These are phyloP conservation scores for Aspergillus conjunctus DNA, from an alignment of 495 filamentous ascomycete genomes.

Conservation along the genomic window DNA sequence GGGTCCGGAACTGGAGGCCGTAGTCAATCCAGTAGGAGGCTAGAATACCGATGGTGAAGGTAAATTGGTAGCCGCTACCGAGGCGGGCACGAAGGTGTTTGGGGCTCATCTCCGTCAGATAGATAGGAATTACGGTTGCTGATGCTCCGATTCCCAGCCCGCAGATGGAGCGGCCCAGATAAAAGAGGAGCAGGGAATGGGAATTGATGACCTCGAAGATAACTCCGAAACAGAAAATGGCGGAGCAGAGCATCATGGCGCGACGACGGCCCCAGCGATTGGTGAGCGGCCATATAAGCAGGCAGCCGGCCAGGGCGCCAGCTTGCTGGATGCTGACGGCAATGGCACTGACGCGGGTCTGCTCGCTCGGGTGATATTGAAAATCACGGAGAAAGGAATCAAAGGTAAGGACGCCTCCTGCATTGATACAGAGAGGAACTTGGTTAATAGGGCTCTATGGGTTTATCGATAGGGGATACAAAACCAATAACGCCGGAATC, in stretches of 20 bases:
- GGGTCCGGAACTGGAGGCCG: conserved; percentile 56
- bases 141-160: conserved; percentile 61
- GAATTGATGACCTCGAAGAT: conserved; percentile 48
- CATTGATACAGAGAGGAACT: neutral
- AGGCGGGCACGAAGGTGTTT: conserved; percentile 56
- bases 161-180: conserved; percentile 52
- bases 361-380: conserved; percentile 33
- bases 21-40: conserved; percentile 58
- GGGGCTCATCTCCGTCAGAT: conserved; percentile 58
- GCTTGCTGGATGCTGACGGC: conserved; percentile 52
- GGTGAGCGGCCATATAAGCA: conserved; percentile 54
- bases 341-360: conserved; percentile 46
- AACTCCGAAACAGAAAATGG: conserved; percentile 50
- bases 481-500: conserved; percentile 50
- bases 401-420: conserved; percentile 52
- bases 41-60: conserved; percentile 55
- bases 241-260: conserved; percentile 47
- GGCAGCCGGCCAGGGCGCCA: conserved; percentile 50
- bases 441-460: neutral
- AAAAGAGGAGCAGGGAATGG: conserved; percentile 46
- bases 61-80: conserved; percentile 55
- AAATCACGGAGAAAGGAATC: conserved; percentile 50
- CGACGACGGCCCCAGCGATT: conserved; percentile 45
- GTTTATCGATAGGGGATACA: neutral
- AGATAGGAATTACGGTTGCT: conserved; percentile 59